A percentile compares a stretch with the other conserved stretches of the same genome.
phyloP scores from a whole-genome alignment of 306 rosid species.

The Begonia peltatifolia region DNA sequence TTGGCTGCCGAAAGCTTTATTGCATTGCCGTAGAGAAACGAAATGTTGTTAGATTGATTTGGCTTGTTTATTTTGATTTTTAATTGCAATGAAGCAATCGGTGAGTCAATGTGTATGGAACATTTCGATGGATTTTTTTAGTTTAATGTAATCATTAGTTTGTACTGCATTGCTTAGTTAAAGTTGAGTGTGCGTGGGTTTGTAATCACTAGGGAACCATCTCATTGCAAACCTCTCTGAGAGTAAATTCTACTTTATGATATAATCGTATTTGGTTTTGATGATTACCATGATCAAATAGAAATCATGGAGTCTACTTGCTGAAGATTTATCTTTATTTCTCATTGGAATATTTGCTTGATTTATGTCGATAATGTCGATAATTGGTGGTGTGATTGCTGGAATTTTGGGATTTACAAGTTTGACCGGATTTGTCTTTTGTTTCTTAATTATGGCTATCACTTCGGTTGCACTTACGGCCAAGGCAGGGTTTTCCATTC shows the following conservation, averaged over 20 bases:
- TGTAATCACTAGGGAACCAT: too few relatives aligned
- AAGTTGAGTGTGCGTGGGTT: background rate
- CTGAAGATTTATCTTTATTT: background rate
- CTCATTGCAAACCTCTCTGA: too few relatives aligned
- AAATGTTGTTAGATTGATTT: too few relatives aligned
- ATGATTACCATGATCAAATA: background rate
- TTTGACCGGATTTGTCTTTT: slow-evolving; percentile 63
- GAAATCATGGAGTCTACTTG: background rate
- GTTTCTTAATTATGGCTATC: slow-evolving; percentile 63
- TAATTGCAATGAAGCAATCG: too few relatives aligned
- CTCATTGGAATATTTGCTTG: slow-evolving; percentile 8
- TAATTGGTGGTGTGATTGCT: slow-evolving; percentile 88
- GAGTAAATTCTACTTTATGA: too few relatives aligned
- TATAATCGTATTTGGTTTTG: too few relatives aligned
- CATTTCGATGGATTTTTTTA: background rate
- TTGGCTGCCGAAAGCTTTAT: background rate
- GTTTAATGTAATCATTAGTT: background rate
- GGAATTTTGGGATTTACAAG: slow-evolving; percentile 84
- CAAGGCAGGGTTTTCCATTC: slow-evolving; percentile 52
- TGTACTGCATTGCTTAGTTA: too few relatives aligned
- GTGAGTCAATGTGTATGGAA: background rate
- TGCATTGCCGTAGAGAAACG: too few relatives aligned
- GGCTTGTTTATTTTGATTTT: background rate
- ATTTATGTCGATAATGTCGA: too few relatives aligned
- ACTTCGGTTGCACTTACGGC: slow-evolving; percentile 55